Evolutionary conservation across 805 yeast species (phyloP).

Genomic region (Debaryomyces maramus): DNA sequence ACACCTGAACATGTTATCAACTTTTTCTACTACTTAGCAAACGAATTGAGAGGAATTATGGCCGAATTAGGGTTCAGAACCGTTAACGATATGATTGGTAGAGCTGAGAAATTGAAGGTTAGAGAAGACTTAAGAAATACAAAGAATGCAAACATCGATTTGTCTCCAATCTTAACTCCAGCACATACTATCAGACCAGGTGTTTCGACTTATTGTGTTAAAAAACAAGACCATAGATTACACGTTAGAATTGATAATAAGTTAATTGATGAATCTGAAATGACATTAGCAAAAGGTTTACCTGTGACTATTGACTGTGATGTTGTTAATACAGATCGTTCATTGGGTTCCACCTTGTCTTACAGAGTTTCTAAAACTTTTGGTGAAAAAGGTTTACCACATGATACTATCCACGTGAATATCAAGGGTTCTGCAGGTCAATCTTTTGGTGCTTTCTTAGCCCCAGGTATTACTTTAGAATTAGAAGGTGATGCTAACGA

Average conservation of each 20-base stretch:
- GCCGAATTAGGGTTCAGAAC: constrained; percentile 94
- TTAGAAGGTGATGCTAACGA: constrained; percentile 98
- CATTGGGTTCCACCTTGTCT: constrained; percentile 91
- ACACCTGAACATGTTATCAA: constrained; percentile 98
- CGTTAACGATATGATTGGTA: constrained; percentile 97
- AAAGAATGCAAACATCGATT: constrained; percentile 87
- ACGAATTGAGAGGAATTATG: constrained; percentile 90
- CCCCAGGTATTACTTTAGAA: constrained; percentile 93
- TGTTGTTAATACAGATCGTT: constrained; percentile 93
- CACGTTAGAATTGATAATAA: constrained; percentile 94
- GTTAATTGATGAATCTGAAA: constrained; percentile 92
- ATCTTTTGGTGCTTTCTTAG: constrained; percentile 96
- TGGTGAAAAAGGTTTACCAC: constrained; percentile 92
- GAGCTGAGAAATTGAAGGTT: constrained; percentile 84
- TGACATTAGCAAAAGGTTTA: constrained; percentile 92
- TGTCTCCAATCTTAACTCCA: constrained; percentile 93
- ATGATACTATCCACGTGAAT: constrained; percentile 93
- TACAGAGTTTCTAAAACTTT: constrained; percentile 90
- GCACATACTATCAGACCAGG: constrained; percentile 97
- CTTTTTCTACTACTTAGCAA: constrained; percentile 92
- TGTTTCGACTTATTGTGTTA: constrained; percentile 87
- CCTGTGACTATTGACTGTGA: constrained; percentile 93
- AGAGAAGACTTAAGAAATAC: constrained; percentile 83
- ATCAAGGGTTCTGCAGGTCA: constrained; percentile 95
- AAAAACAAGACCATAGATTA: constrained; percentile 91